phyloP scores from a whole-genome alignment of 495 filamentous ascomycete species.

The Penicillium pulvis region DNA sequence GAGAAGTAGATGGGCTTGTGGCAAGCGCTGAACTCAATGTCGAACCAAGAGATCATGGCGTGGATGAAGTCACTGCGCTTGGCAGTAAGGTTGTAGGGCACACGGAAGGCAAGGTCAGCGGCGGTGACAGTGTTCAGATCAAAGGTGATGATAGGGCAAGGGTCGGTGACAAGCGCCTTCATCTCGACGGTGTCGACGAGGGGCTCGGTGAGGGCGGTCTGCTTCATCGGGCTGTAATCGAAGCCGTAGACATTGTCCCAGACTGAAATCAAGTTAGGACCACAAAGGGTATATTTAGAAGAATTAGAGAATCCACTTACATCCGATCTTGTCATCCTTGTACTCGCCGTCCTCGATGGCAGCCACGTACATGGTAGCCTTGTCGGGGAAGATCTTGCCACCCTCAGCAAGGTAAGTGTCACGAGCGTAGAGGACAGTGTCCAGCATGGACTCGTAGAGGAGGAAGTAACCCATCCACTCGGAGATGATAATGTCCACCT shows the following conservation, averaged over 20 bases:
- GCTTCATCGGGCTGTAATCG: slow-evolving; percentile 88
- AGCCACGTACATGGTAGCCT: slow-evolving; percentile 86
- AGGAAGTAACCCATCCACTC: slow-evolving; percentile 99
- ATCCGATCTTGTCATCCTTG: slow-evolving; percentile 86
- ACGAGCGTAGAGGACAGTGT: slow-evolving; percentile 90
- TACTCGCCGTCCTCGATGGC: slow-evolving; percentile 87
- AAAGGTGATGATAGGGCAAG: slow-evolving; percentile 71
- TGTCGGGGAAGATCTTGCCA: slow-evolving; percentile 89
- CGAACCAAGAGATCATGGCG: slow-evolving; percentile 96
- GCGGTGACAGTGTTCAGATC: slow-evolving; percentile 78
- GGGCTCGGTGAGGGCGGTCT: slow-evolving; percentile 79
- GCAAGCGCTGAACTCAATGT: slow-evolving; percentile 96
- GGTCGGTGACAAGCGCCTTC: slow-evolving; percentile 79
- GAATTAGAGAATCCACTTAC: slow-evolving; percentile 43
- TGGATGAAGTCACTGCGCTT: slow-evolving; percentile 90
- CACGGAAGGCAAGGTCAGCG: slow-evolving; percentile 75
- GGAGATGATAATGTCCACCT: slow-evolving; percentile 98
- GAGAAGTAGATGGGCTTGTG: slow-evolving; percentile 84
- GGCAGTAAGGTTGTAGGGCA: slow-evolving; percentile 68
- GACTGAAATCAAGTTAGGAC: slow-evolving; percentile 50
- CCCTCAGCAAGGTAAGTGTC: slow-evolving; percentile 84
- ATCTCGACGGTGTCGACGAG: slow-evolving; percentile 81
- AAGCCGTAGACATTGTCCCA: slow-evolving; percentile 99
- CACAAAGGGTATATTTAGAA: not conserved
- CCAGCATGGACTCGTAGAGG: slow-evolving; percentile 97